phyloP scores from a whole-genome alignment of 768 basidiomycete species.

The Boletus speciosus region DNA sequence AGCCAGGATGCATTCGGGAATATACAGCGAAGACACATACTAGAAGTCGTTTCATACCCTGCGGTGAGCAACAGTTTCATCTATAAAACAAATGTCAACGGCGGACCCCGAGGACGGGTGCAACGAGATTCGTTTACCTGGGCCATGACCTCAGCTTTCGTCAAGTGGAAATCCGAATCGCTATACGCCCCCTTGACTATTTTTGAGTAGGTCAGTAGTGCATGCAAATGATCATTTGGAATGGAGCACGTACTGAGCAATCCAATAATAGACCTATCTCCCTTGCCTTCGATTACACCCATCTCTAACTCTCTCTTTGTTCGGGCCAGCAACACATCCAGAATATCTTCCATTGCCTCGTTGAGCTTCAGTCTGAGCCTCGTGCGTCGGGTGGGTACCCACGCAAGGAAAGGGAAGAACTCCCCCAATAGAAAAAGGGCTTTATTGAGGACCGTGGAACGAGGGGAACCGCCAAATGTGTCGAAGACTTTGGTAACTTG shows the following conservation, averaged over 20 bases:
- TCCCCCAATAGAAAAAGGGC: conserved; percentile 36
- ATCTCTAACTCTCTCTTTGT: conserved; percentile 32
- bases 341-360: conserved; percentile 37
- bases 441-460: conserved; percentile 22
- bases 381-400: conserved; percentile 36
- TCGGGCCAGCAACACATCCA: conserved; percentile 36
- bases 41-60: conserved; percentile 22
- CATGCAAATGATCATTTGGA: conserved; percentile 14
- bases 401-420: conserved; percentile 34
- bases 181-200: conserved; percentile 36
- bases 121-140: conserved; percentile 11
- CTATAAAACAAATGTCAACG: neutral
- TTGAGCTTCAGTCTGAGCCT: conserved; percentile 31
- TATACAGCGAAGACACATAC: conserved; percentile 3
- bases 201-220: neutral
- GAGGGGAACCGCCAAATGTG: conserved; percentile 25
- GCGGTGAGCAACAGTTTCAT: conserved; percentile 16
- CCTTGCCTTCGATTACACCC: conserved; percentile 14
- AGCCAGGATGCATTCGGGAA: neutral
- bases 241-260: conserved; percentile 16
- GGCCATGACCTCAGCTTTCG: conserved; percentile 28
- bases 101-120: neutral
- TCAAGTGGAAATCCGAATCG: conserved; percentile 24
- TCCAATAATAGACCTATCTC: conserved; percentile 26
- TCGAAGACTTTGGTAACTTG: conserved; percentile 41